Percentiles rank a stretch among this genome's conserved stretches.
These are phyloP conservation scores for Pythium dissotocum DNA, from an alignment of 352 stramenopile genomes.

Conservation along the genomic window DNA sequence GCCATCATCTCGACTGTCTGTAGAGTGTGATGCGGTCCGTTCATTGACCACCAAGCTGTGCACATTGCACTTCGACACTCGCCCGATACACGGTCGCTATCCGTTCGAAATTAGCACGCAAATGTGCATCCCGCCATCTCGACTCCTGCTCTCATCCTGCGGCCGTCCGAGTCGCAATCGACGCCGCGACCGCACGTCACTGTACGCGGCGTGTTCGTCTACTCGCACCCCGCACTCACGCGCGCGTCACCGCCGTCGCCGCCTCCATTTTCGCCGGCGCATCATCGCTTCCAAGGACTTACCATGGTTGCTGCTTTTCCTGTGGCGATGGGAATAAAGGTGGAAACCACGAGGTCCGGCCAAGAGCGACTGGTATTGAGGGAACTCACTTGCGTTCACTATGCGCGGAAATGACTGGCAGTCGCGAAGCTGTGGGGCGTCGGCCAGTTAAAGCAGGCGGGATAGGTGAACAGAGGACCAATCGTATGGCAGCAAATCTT, in stretches of 20 bases:
- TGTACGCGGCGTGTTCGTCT: background rate
- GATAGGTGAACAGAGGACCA: conserved; percentile 31
- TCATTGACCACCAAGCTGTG: background rate
- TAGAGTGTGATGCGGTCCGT: background rate
- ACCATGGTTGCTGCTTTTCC: conserved; percentile 89
- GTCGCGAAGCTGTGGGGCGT: conserved; percentile 51
- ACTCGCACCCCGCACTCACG: background rate
- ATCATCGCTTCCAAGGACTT: conserved; percentile 26
- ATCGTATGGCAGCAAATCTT: conserved; percentile 30
- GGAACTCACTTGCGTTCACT: conserved; percentile 57
- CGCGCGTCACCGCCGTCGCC: background rate
- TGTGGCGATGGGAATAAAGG: conserved; percentile 80
- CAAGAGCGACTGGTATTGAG: conserved; percentile 38
- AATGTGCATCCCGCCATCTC: background rate
- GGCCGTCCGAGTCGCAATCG: background rate
- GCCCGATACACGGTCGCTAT: background rate
- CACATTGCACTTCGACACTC: background rate
- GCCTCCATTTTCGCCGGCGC: conserved; percentile 6
- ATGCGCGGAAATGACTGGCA: conserved; percentile 83
- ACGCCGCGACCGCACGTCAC: background rate
- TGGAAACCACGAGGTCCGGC: conserved; percentile 37
- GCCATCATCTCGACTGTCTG: background rate
- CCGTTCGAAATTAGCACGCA: background rate
- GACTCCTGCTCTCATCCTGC: background rate
- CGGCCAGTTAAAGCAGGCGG: conserved; percentile 33